Evolutionary conservation across 306 rosid species (phyloP).

Genomic region (Medicago arabica): DNA sequence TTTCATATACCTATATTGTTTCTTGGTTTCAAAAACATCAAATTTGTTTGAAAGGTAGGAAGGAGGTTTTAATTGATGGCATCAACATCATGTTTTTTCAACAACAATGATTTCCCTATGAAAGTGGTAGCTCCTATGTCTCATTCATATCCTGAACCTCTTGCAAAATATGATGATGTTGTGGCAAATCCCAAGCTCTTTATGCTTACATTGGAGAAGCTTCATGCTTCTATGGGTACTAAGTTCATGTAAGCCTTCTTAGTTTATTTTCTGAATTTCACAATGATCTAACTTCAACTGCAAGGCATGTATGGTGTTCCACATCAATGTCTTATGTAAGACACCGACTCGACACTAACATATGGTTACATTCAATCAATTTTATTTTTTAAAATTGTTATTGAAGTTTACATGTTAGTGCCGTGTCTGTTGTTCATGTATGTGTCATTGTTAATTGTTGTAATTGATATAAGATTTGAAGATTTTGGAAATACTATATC

Average conservation of each 20-base stretch:
- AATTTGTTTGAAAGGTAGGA: slow-evolving; percentile 1
- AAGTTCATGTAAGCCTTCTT: slow-evolving; percentile 72
- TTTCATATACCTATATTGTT: background rate
- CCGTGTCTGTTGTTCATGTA: background rate
- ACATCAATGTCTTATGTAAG: background rate
- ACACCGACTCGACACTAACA: background rate
- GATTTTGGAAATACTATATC: background rate
- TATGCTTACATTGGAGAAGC: slow-evolving; percentile 70
- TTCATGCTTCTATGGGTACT: slow-evolving; percentile 72
- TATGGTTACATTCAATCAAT: background rate
- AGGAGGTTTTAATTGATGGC: slow-evolving; percentile 50
- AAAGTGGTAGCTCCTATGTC: slow-evolving; percentile 47
- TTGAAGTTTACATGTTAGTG: background rate
- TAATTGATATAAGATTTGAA: background rate
- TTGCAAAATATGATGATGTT: slow-evolving; percentile 65
- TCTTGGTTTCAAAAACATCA: background rate
- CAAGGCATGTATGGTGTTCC: background rate
- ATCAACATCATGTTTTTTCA: slow-evolving; percentile 58
- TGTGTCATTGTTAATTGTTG: background rate
- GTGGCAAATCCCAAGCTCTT: slow-evolving; percentile 60
- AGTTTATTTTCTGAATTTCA: background rate
- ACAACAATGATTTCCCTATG: slow-evolving; percentile 46
- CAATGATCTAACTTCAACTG: too few species aligned
- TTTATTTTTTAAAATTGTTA: background rate
- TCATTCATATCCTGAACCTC: slow-evolving; percentile 61